A percentile compares a stretch with the other conserved stretches of the same genome.
phyloP scores from a whole-genome alignment of 306 rosid species.

The Citrullus amarus region DNA sequence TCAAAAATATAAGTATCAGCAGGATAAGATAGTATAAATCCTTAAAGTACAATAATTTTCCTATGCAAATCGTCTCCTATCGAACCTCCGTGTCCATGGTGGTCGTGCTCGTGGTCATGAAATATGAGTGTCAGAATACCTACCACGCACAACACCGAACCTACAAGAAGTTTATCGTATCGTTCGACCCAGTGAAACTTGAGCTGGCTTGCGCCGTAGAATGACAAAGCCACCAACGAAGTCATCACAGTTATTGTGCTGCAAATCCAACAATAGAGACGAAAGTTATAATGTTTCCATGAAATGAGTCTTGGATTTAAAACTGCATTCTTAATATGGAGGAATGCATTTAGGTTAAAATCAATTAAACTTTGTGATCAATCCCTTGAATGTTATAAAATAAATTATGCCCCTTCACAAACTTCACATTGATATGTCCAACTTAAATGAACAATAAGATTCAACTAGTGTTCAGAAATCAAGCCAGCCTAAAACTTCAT shows the following conservation, averaged over 20 bases:
- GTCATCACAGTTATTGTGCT: slow-evolving; percentile 98
- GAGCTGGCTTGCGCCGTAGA: slow-evolving; percentile 93
- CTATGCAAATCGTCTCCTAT: slow-evolving; percentile 51
- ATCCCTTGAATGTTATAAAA: not conserved
- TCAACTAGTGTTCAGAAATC: not conserved
- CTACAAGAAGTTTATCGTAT: slow-evolving; percentile 89
- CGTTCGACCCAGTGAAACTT: slow-evolving; percentile 99
- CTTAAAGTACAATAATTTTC: slow-evolving; percentile 48
- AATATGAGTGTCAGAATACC: slow-evolving; percentile 78
- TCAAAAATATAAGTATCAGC: not conserved
- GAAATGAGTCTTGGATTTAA: not conserved
- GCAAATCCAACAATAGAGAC: slow-evolving; percentile 23
- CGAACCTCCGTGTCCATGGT: slow-evolving; percentile 33
- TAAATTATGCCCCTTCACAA: not conserved
- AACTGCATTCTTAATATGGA: not conserved
- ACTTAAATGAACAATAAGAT: not conserved
- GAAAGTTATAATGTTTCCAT: not conserved
- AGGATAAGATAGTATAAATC: not conserved
- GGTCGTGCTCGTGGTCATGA: slow-evolving; percentile 52
- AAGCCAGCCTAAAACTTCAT: not conserved
- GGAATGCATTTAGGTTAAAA: not conserved
- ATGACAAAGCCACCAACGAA: slow-evolving; percentile 85
- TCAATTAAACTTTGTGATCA: not conserved
- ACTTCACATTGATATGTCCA: not conserved
- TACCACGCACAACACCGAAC: slow-evolving; percentile 72